These are phyloP conservation scores for Colletotrichum kahawae DNA, from an alignment of 2,329 filamentous ascomycete species.

Conservation along the genomic window DNA sequence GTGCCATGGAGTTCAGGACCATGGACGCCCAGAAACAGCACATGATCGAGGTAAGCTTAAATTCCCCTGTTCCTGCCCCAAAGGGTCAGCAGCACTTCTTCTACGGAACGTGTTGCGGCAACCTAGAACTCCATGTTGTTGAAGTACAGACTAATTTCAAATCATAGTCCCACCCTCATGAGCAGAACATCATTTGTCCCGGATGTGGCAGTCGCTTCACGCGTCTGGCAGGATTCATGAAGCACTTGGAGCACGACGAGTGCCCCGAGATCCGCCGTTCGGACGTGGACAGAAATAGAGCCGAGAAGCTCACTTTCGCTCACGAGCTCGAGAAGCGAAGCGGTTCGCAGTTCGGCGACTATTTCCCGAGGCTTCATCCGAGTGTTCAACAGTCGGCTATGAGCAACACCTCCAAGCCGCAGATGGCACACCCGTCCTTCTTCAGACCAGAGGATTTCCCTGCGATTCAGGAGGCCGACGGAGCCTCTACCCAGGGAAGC, in stretches of 20 bases:
- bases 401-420: background rate
- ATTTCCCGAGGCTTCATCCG: constrained; percentile 13
- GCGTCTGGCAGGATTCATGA: constrained; percentile 41
- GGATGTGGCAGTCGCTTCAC: constrained; percentile 47
- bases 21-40: constrained; percentile 41
- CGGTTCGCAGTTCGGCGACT: constrained; percentile 23
- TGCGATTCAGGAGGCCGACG: constrained; percentile 14
- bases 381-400: constrained; percentile 1
- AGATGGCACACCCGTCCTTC: constrained; percentile 11
- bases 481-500: constrained; percentile 22
- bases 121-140: background rate
- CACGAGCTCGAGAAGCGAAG: constrained; percentile 29
- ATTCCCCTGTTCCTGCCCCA: background rate
- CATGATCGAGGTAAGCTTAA: constrained; percentile 23
- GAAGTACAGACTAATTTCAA: constrained; percentile 10
- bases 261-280: constrained; percentile 41
- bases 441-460: constrained; percentile 19
- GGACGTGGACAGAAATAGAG: constrained; percentile 37
- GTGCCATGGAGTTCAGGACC: constrained; percentile 38
- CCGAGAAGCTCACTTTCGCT: constrained; percentile 41
- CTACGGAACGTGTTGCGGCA: background rate
- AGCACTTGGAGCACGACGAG: constrained; percentile 48
- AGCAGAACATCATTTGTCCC: constrained; percentile 50
- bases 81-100: background rate
- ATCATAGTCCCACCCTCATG: constrained; percentile 40